phyloP scores from a whole-genome alignment of 176 grass and related monocot genomes.

The Ampelocalamus luodianensis region DNA sequence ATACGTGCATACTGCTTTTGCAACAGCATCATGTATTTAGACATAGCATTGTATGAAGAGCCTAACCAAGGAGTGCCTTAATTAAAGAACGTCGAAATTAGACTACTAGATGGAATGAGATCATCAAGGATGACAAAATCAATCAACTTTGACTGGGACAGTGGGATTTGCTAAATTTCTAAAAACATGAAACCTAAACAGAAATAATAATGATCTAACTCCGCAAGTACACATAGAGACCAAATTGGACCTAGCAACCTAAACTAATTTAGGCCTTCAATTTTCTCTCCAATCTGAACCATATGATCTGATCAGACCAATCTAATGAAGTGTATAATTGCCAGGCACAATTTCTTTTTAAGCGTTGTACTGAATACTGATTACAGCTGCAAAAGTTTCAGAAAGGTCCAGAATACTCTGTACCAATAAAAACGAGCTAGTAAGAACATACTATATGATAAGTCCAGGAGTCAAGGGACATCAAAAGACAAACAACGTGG shows the following conservation, averaged over 20 bases:
- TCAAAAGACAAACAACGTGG: neutral
- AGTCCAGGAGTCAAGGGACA: slow-evolving; percentile 3
- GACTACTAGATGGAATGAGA: slow-evolving; percentile 13
- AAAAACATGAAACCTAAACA: neutral
- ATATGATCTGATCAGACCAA: neutral
- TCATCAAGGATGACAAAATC: neutral
- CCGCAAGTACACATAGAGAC: neutral
- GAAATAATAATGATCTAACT: slow-evolving; percentile 14
- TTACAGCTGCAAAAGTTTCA: slow-evolving; percentile 3
- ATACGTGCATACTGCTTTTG: neutral
- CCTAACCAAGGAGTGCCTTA: neutral
- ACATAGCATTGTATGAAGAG: slow-evolving; percentile 12
- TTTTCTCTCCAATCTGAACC: neutral
- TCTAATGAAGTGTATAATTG: neutral
- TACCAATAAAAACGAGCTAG: neutral
- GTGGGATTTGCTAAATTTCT: neutral
- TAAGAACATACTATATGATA: neutral
- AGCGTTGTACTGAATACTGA: neutral
- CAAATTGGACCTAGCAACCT: neutral
- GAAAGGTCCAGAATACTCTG: slow-evolving; percentile 20
- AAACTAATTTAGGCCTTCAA: neutral
- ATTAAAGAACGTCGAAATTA: neutral
- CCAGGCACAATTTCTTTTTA: slow-evolving; percentile 3
- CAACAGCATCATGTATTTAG: neutral
- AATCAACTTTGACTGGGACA: slow-evolving; percentile 21